A percentile compares a stretch with the other conserved stretches of the same genome.
Evolutionary conservation across 73 alveolate genomes (phyloP).

Genomic region (Paramecium sexaurelia): DNA sequence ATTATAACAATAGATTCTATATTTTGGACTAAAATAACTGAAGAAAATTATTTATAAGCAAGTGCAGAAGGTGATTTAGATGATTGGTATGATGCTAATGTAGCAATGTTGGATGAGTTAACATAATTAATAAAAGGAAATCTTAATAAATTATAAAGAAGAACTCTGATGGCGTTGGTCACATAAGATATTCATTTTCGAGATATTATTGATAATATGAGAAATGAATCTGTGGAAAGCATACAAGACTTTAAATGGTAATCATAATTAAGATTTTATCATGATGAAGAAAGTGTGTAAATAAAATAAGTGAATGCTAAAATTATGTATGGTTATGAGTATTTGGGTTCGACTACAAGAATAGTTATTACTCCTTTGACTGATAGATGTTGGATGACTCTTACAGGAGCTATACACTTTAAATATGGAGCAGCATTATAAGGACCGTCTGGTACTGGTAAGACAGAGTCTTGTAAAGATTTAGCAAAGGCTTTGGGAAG

Average conservation of each 20-base stretch:
- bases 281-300: slow-evolving; percentile 85
- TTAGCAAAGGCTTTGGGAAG: slow-evolving; percentile 90
- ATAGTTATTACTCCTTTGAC: slow-evolving; percentile 95
- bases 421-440: slow-evolving; percentile 94
- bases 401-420: slow-evolving; percentile 89
- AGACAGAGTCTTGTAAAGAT: slow-evolving; percentile 90
- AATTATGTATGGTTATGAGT: slow-evolving; percentile 97
- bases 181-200: slow-evolving; percentile 96
- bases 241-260: slow-evolving; percentile 84
- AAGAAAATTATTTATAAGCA: slow-evolving; percentile 77
- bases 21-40: slow-evolving; percentile 84
- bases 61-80: slow-evolving; percentile 82
- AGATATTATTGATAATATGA: slow-evolving; percentile 81
- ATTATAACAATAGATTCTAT: slow-evolving; percentile 79
- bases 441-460: slow-evolving; percentile 93
- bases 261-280: slow-evolving; percentile 89
- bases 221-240: slow-evolving; percentile 68
- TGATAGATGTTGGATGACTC: slow-evolving; percentile 95
- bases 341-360: slow-evolving; percentile 96
- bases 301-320: slow-evolving; percentile 90
- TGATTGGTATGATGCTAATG: slow-evolving; percentile 83
- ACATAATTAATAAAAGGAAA: slow-evolving; percentile 91
- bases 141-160: slow-evolving; percentile 79
- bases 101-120: slow-evolving; percentile 81
- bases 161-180: slow-evolving; percentile 91